Conservation (phyloP, 768 basidiomycete species). For the Boletus tylopilopsis region DNA sequence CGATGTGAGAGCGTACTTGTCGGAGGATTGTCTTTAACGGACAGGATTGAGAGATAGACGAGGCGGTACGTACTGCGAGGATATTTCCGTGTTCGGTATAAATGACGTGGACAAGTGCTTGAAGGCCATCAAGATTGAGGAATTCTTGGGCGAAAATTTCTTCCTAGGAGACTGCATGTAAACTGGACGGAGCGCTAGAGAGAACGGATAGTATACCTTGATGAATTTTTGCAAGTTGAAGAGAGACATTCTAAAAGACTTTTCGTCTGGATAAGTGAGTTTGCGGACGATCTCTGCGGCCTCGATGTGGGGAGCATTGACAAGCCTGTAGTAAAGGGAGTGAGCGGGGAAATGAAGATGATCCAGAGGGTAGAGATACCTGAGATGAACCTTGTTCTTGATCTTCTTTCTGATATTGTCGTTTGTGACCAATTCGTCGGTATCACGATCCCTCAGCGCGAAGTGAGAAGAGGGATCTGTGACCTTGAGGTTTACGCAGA, state of each 20-base stretch:
- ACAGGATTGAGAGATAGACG: not conserved
- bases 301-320: conserved; percentile 76
- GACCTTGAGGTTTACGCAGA: conserved; percentile 78
- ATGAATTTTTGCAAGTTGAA: conserved; percentile 81
- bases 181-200: not conserved
- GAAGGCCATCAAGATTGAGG: conserved; percentile 65
- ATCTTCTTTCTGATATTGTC: conserved; percentile 84
- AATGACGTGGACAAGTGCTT: conserved; percentile 69
- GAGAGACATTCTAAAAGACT: conserved; percentile 59
- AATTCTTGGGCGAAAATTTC: conserved; percentile 82
- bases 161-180: conserved; percentile 50
- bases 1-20: conserved; percentile 77
- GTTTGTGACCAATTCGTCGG: conserved; percentile 79
- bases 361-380: conserved; percentile 42
- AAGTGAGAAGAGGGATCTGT: conserved; percentile 68
- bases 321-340: conserved; percentile 48
- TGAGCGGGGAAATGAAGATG: not conserved
- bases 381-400: conserved; percentile 70
- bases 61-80: conserved; percentile 58
- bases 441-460: conserved; percentile 73
- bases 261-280: conserved; percentile 56
- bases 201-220: conserved; percentile 43
- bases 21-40: not conserved
- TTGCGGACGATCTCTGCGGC: conserved; percentile 74
- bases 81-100: conserved; percentile 70